phyloP scores from a whole-genome alignment of 257 asterid species.

The Misopates orontium region DNA sequence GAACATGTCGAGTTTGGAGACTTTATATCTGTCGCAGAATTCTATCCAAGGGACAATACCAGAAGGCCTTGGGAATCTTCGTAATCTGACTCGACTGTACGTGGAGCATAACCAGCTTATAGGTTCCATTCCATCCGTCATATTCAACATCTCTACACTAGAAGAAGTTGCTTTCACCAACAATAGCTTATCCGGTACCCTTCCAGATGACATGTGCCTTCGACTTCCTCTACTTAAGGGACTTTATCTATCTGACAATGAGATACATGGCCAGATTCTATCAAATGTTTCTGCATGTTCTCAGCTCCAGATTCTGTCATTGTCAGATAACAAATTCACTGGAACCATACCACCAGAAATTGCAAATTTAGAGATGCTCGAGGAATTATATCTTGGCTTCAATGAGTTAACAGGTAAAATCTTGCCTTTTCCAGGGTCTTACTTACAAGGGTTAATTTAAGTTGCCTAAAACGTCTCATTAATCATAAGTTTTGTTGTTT shows the following conservation, averaged over 20 bases:
- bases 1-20: conserved; percentile 5
- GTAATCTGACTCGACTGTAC: conserved; percentile 1
- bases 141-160: conserved; percentile 21
- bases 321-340: neutral
- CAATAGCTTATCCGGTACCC: conserved; percentile 28
- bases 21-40: neutral
- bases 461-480: too few species aligned
- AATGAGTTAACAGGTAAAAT: too few species aligned
- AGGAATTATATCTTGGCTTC: too few species aligned
- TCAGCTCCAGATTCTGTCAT: conserved; percentile 1
- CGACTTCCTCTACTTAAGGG: conserved; percentile 6
- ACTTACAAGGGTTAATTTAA: too few species aligned
- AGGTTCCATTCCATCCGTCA: conserved; percentile 19
- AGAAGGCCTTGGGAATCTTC: conserved; percentile 26
- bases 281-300: conserved; percentile 9
- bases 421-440: too few species aligned
- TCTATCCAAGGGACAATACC: conserved; percentile 21
- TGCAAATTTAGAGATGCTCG: too few species aligned
- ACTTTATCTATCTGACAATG: neutral
- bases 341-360: neutral
- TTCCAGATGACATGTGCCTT: conserved; percentile 22
- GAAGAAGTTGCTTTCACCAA: neutral
- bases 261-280: conserved; percentile 12
- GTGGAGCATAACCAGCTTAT: conserved; percentile 24
- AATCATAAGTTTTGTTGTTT: too few species aligned